Base-by-base conservation (phyloP, 108 stramenopile genomes). In the Stephanodiscus triporus region DNA sequence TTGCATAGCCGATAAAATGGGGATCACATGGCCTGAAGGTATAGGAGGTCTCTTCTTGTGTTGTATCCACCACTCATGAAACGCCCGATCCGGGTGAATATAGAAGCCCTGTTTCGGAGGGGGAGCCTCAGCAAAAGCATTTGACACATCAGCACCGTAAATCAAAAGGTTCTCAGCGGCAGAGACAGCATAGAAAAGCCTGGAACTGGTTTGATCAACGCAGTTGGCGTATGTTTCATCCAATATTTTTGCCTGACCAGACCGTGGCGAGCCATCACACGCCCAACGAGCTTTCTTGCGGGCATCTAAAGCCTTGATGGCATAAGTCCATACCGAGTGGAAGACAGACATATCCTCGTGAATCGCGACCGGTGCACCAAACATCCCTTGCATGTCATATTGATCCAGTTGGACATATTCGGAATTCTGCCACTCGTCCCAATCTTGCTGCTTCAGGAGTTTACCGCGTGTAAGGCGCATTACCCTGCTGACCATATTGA, bases 241-340 rank as follows among this genome's bases (percentile, higher is more conserved):
- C 32, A 34, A 34, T 2, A 34, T 34, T 5, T 34, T 34, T 34
- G 32, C 32, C 32, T 34, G 32, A 5, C 32, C 32, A 2, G 32
- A 34, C 5, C 32, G 32, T 34, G 32, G 32, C 32, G 32, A 34
- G 32, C 32, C 32, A 5, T 34, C 32, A 34, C 32, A 34, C 5
- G 32, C 5, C 32, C 32, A 34, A 4, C 64, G 40, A 23, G 64
- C 66, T 51, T 67, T 67, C 66, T 67, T 67, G 2, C 66, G 66
- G 4, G 26, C 43, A 9, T 65, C 64, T 34, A 34, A 34, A 6
- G 16, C n/a, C 19, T 49, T 49, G 6, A 65, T 20, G 9, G 8
- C 51, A 29, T 67, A 67, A 11, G 48, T 50, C 66, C 66, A 67
- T 2, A 67, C 32, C 1, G 53, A 54, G 5, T 34, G 32, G 32